Base-by-base conservation (phyloP, 345 rosid genomes). In the Citrus inodora region DNA sequence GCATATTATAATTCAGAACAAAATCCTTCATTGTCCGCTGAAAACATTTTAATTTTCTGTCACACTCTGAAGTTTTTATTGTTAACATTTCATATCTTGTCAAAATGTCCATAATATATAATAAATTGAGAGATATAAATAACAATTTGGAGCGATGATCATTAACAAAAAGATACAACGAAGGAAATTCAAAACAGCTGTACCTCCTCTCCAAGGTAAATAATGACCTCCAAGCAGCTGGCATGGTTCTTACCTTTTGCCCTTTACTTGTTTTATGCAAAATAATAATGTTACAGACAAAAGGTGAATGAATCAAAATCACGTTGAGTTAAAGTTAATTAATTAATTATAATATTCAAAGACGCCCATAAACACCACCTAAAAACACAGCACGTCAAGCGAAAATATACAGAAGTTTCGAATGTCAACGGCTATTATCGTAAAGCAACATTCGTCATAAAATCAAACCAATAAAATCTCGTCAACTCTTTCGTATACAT, bases 401-500 rank as follows among this genome's bases (percentile, higher is more conserved):
- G 7, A 53, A 53, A 53, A 53, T 53, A 53, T 13, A 53, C 58
- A 22, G 62, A 76, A 71, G 76, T 35, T 73, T 73, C 64, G 59
- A 75, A 75, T 78, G 82, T 75, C 82, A 75, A 82, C 59, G 67
- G 19, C 58, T n/a, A 37, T 78, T 42, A 8, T 69, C 25, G n/a
- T 40, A 9, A 62, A 62, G 66, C 66, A 62, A 10, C 32, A 28
- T 30, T 27, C 35, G 14, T 25, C 66, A 62, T 53, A 27, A 62
- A 27, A 62, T 62, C 8, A 62, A 62, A 62, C 14, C 32, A 62
- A 53, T 53, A 53, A 53, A 53, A 53, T 53, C 21, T 27, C 28
- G 30, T 25, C 66, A 62, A 27, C 32, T 28, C 66, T 62, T 10
- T 62, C 66, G 17, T 13, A 11, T 42, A 42, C 13, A 46, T 46